phyloP scores from a whole-genome alignment of 139 green algal species.

The Tetraselmis striata region DNA sequence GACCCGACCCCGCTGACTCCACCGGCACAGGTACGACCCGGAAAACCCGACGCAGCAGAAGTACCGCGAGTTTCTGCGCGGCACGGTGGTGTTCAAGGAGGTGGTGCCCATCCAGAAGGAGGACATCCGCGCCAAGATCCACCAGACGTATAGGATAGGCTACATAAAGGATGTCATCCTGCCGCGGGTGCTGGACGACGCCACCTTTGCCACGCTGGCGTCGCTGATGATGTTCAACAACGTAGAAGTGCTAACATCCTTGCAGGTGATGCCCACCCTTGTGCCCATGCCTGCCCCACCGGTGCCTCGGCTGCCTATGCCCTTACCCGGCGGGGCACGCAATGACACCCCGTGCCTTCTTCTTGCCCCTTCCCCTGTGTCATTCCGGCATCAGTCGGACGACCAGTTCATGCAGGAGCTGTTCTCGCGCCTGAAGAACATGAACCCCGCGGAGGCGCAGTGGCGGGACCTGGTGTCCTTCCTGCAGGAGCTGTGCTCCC shows the following conservation, averaged over 20 bases:
- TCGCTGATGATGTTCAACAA: slow-evolving; percentile 93
- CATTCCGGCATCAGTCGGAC: too few relatives aligned
- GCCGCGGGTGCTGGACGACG: slow-evolving; percentile 86
- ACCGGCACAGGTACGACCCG: slow-evolving; percentile 24
- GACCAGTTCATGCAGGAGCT: slow-evolving; percentile 73
- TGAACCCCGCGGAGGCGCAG: neutral
- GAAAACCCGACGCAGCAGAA: slow-evolving; percentile 39
- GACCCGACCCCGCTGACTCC: too few relatives aligned
- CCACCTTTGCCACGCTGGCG: slow-evolving; percentile 82
- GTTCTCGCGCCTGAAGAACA: slow-evolving; percentile 59
- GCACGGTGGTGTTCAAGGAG: slow-evolving; percentile 72
- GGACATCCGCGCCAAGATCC: slow-evolving; percentile 79
- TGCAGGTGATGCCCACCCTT: too few relatives aligned
- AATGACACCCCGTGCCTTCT: too few relatives aligned
- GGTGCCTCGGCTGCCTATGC: too few relatives aligned
- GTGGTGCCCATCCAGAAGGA: slow-evolving; percentile 73
- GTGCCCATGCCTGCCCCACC: too few relatives aligned
- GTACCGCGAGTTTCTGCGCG: slow-evolving; percentile 72
- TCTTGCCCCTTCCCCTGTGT: too few relatives aligned
- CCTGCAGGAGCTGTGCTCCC: slow-evolving; percentile 80
- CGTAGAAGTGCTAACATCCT: slow-evolving; percentile 73
- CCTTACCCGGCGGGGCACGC: too few relatives aligned
- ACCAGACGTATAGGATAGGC: slow-evolving; percentile 88
- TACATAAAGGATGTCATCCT: slow-evolving; percentile 95
- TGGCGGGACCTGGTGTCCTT: slow-evolving; percentile 86